Evolutionary conservation across 2,329 filamentous ascomycete species (phyloP), one percentile per base, ranked within the genome.

Genomic region (Paecilomyces formosus): DNA sequence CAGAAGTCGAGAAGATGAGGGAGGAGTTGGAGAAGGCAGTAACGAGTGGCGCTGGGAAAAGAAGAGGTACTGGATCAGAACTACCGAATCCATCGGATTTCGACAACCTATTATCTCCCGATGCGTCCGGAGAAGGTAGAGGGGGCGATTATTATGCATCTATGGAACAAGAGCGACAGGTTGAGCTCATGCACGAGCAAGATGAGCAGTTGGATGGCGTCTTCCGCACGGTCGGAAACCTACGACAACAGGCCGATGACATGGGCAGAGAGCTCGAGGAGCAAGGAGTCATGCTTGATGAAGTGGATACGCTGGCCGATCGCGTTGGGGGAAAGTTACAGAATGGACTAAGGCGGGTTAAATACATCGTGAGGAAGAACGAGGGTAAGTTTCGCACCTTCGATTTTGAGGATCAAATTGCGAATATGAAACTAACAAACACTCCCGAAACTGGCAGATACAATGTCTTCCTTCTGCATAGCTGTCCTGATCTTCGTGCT

Each of bases 231-330:
- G 94, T 99, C 24, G 93, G 92, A 2, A 97, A 92, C 71, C 76
- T 99, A 70, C 82, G 93, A 58, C 82, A 88, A 70, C 94, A 97
- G 80, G 95, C 94, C 1, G 88, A 95, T 74, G 90, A 92, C 66
- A 99, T 99, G 93, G 93, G 94, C 1, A 82, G 93, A 58, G 94
- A 99, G 78, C 80, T 99, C 53, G 95, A 97, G 76, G 94, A 99
- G 78, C 94, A 99, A 80, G 83, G 83, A 22, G 90, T 92, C 73
- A 88, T 97, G 83, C 81, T 99, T 58, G 87, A 94, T 62, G 87
- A 89, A 56, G 88, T 95, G 49, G 93, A 97, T 74, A 83, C 81
- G 30, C 80, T 96, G 58, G 91, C 90, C 3, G 92, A 97, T 72
- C 83, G 93, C 33, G 92, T 99, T 1, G 89, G 90, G 13, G 89